Conservation (phyloP, 805 yeast genomes). For the Teunomyces cretensis region DNA sequence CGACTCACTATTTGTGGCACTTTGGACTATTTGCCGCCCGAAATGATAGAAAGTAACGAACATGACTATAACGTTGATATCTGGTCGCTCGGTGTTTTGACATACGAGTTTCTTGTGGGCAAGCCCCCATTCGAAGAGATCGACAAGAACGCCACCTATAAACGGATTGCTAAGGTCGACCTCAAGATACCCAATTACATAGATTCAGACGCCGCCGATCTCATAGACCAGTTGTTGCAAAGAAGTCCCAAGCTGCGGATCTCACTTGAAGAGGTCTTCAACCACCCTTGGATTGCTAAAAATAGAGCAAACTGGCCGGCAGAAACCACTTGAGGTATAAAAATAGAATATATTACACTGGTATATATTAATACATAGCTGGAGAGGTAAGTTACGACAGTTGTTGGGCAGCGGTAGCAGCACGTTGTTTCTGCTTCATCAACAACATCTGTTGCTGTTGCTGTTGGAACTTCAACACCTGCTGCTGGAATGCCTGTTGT, state of each 20-base stretch:
- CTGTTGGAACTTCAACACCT: slow-evolving; percentile 39
- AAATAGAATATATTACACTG: background rate
- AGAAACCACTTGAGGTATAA: background rate
- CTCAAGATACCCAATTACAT: slow-evolving; percentile 69
- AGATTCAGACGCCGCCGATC: slow-evolving; percentile 71
- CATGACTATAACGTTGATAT: slow-evolving; percentile 80
- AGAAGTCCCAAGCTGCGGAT: slow-evolving; percentile 70
- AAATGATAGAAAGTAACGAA: slow-evolving; percentile 80
- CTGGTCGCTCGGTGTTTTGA: slow-evolving; percentile 89
- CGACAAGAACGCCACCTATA: slow-evolving; percentile 74
- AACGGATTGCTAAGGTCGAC: slow-evolving; percentile 76
- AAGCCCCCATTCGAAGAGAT: slow-evolving; percentile 89
- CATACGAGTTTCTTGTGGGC: slow-evolving; percentile 85
- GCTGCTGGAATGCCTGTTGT: slow-evolving; percentile 46
- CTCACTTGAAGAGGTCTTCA: slow-evolving; percentile 56
- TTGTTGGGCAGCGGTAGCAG: slow-evolving; percentile 10
- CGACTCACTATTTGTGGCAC: slow-evolving; percentile 93
- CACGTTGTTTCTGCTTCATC: slow-evolving; percentile 30
- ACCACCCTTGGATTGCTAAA: slow-evolving; percentile 82
- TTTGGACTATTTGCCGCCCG: slow-evolving; percentile 91
- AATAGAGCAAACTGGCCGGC: slow-evolving; percentile 64
- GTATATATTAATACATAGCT: slow-evolving; percentile 1
- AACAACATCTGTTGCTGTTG: slow-evolving; percentile 32
- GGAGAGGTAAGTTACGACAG: slow-evolving; percentile 1
- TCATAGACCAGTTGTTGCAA: slow-evolving; percentile 62